Base-by-base conservation (phyloP, 208 protist genomes). In the Trypanosoma brucei region DNA sequence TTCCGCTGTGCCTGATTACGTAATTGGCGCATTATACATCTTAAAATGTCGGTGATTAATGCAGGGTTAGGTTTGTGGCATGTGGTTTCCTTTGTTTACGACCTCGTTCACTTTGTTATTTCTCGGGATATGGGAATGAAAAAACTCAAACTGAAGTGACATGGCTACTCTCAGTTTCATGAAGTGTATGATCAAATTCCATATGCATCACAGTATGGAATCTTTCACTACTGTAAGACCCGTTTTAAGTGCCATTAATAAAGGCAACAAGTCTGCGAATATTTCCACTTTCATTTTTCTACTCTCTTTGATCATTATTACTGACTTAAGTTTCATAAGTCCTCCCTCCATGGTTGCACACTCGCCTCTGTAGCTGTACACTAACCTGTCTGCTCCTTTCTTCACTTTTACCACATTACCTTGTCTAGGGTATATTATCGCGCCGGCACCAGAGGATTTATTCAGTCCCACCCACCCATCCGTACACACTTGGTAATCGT, bases 321-420 rank as follows among this genome's bases (percentile, higher is more conserved):
- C 1, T 11, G 36, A 31, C 54, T 44, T n/a, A 1, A 58, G 54
- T 42, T 42, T 58, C 54, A 13, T 14, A 3, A 71, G 31, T 5
- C 48, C 65, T 46, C 7, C 22, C 2, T 42, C 42, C 46, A 65
- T 36, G 2, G 65, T 59, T 7, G 57, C 3, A 55, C 59, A 66
- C 57, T 66, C 65, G 3, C 56, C 54, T 36, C 44, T 40, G 59
- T 71, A 71, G 22, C 22, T 22, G 22, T 0, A 22, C 22, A 0
- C 22, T 22, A 22, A 22, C 22, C 22, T 22, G 22, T 49, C 58
- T 71, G 51, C 65, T 40, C 45, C 37, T 44, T 5, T 3, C 22
- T 13, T 14, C 56, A 42, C 30, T 42, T 34, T 38, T 49, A 34
- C 30, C 35, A 2, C 1, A 49, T 4, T 3, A 57, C 46, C 49